Base-by-base conservation (phyloP, 192 early-diverging fungal species). In the Chytriomyces hyalinus region DNA sequence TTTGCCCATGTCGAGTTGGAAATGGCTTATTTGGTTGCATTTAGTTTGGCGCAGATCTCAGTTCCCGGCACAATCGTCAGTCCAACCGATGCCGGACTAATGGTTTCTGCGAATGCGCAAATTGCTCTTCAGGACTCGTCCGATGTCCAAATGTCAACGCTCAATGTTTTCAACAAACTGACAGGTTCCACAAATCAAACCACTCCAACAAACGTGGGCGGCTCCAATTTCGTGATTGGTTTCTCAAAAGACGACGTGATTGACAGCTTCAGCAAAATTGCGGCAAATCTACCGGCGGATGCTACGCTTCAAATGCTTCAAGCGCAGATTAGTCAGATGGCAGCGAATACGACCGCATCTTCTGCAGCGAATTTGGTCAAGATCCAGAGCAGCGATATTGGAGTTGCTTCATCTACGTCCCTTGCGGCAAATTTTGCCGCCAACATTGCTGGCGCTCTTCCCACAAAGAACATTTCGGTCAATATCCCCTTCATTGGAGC, bases 401-500 rank as follows among this genome's bases (percentile, higher is more conserved):
- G 49, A 43, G 48, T 59, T 43, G 73, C 60, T n/a, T 75, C 60
- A 22, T 45, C 66, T 28, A 77, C 73, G 15, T 47, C 73, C 22
- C 61, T 74, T 43, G 61, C 60, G 7, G 73, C 73, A 10, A 36
- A 28, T 20, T 44, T 61, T 57, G 43, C 24, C 3, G 73, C 73
- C 20, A 47, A 24, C n/a, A 74, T 74, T 43, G 62, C n/a, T 11
- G 36, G 15, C 44, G 26, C 26, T 7, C 73, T 74, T 13, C 73
- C 75, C 10, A 28, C 15, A n/a, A 64, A 64, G 15, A 60, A 77
- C 36, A 61, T 80, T 47, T 45, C 51, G 4, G 73, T 66, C 20
- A 67, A 77, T 6, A 49, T 80, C 22, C 79, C 79, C 3, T 80
- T 60, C 61, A n/a, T 80, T 28, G 76, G 9, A 6, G 24, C 67